These are phyloP conservation scores for Alternaria sp. DNA, from an alignment of 2,329 filamentous ascomycete species.

Conservation along the genomic window DNA sequence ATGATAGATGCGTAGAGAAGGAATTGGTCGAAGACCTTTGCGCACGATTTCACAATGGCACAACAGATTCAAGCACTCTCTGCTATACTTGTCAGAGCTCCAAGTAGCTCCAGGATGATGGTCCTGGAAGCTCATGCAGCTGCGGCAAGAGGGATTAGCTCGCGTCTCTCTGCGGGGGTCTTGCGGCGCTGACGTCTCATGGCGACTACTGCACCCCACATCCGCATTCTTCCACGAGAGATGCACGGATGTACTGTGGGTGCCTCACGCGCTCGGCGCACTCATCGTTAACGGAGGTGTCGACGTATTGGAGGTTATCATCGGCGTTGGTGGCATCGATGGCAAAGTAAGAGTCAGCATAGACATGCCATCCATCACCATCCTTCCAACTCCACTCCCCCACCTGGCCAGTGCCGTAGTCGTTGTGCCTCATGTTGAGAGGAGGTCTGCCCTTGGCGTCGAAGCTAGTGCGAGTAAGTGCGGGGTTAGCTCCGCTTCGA, in stretches of 20 bases:
- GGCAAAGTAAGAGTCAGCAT: background rate
- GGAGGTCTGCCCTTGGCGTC: slow-evolving; percentile 29
- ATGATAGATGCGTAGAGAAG: background rate
- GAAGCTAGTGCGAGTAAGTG: slow-evolving; percentile 26
- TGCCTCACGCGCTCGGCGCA: background rate
- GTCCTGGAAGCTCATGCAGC: slow-evolving; percentile 4
- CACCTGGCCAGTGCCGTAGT: slow-evolving; percentile 12
- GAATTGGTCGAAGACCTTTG: background rate
- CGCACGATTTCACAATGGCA: background rate
- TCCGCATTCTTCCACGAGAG: slow-evolving; percentile 30
- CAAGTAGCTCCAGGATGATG: slow-evolving; percentile 11
- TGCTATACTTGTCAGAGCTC: slow-evolving; percentile 18
- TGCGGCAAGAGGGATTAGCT: slow-evolving; percentile 18
- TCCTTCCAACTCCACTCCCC: background rate
- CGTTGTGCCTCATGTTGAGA: slow-evolving; percentile 15
- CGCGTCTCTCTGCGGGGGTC: slow-evolving; percentile 22
- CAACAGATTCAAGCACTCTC: slow-evolving; percentile 1
- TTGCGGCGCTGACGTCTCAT: slow-evolving; percentile 23
- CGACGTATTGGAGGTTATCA: background rate
- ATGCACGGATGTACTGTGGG: background rate
- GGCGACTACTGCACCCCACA: slow-evolving; percentile 43
- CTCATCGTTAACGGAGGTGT: background rate
- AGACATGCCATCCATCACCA: background rate
- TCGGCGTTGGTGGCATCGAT: background rate
- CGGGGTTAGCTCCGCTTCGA: slow-evolving; percentile 24